phyloP scores from a whole-genome alignment of 2,329 filamentous ascomycete genomes.

The Fusarium keratoplasticum region DNA sequence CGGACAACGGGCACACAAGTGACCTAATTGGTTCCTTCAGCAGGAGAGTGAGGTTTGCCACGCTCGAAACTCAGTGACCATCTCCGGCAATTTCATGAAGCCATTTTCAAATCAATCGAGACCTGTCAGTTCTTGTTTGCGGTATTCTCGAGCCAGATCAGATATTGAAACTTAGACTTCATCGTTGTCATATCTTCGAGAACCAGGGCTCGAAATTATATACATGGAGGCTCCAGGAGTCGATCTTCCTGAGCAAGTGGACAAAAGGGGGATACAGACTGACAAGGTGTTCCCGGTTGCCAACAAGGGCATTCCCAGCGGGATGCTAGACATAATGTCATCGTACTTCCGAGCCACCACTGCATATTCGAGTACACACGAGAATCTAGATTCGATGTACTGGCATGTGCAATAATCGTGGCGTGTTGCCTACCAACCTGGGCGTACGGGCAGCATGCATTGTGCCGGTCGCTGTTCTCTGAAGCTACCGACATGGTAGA shows the following conservation, averaged over 20 bases:
- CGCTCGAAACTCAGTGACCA: background rate
- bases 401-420: background rate
- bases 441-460: background rate
- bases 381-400: background rate
- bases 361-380: background rate
- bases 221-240: background rate
- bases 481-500: background rate
- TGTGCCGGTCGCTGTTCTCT: background rate
- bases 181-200: background rate
- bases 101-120: background rate
- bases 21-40: background rate
- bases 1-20: background rate
- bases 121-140: background rate
- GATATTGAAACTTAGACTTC: background rate
- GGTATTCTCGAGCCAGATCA: background rate
- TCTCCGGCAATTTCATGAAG: background rate
- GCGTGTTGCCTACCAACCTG: background rate
- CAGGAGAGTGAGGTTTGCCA: background rate
- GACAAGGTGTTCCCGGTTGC: background rate
- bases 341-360: background rate
- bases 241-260: background rate
- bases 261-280: background rate
- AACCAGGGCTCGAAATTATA: background rate
- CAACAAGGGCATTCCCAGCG: background rate
- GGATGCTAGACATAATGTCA: background rate